These are phyloP conservation scores for Vaccinium vitisidaea DNA, from an alignment of 148 eudicot species.

Conservation along the genomic window DNA sequence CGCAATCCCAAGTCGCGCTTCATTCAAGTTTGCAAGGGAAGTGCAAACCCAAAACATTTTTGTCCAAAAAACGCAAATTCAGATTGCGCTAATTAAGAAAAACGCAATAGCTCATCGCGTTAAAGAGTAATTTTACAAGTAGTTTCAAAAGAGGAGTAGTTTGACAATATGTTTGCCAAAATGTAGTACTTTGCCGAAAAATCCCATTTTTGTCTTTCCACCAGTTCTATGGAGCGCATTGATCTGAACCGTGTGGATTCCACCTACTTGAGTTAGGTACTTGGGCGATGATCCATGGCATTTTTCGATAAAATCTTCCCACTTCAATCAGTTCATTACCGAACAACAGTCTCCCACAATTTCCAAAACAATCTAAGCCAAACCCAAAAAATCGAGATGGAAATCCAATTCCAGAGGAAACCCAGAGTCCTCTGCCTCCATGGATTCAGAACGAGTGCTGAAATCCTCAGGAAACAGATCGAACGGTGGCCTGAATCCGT, in stretches of 20 bases:
- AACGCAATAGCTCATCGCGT: no score
- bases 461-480: constrained; percentile 20
- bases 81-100: no score
- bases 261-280: background rate
- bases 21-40: no score
- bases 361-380: background rate
- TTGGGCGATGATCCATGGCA: background rate
- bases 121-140: no score
- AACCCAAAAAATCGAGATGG: background rate
- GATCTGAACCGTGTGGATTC: background rate
- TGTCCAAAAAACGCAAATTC: no score
- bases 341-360: background rate
- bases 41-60: no score
- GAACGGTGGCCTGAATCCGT: constrained; percentile 16
- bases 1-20: no score
- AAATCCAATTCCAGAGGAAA: background rate
- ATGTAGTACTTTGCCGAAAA: no score
- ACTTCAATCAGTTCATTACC: background rate
- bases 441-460: constrained; percentile 18
- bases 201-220: no score
- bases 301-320: background rate
- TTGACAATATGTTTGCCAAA: no score
- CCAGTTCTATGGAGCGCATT: background rate
- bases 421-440: constrained; percentile 26
- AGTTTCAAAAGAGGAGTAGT: no score